Evolutionary conservation across 2,329 filamentous ascomycete species (phyloP).

Genomic region (Colletotrichum liriopes): DNA sequence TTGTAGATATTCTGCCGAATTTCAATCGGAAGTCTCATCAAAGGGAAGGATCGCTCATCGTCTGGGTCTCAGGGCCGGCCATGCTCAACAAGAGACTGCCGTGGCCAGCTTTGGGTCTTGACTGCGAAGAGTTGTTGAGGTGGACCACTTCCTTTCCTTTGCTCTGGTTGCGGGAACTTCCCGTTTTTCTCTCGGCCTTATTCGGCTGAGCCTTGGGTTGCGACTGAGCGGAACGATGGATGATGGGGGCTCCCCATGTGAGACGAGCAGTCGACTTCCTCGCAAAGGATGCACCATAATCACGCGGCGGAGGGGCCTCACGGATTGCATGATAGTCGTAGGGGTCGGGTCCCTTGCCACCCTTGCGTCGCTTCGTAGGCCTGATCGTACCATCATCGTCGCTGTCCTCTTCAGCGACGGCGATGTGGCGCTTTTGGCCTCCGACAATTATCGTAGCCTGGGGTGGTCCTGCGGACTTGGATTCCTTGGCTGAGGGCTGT

Average conservation of each 20-base stretch:
- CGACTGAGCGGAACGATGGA: neutral
- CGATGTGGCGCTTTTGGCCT: slow-evolving; percentile 12
- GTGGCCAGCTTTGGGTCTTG: neutral
- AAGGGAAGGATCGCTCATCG: neutral
- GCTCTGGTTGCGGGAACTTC: neutral
- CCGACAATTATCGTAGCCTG: neutral
- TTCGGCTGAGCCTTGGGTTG: neutral
- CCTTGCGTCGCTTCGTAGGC: slow-evolving; percentile 10
- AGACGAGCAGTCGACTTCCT: slow-evolving; percentile 32
- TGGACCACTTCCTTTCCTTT: slow-evolving; percentile 1
- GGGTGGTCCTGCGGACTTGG: neutral
- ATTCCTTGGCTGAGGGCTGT: neutral
- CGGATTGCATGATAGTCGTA: slow-evolving; percentile 9
- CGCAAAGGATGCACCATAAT: slow-evolving; percentile 27
- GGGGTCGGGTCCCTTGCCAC: neutral
- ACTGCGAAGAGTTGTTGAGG: neutral
- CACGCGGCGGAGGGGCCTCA: slow-evolving; percentile 25
- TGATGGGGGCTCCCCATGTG: slow-evolving; percentile 28
- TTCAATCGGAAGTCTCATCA: slow-evolving; percentile 48
- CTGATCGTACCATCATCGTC: slow-evolving; percentile 28
- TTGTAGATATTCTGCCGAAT: slow-evolving; percentile 52
- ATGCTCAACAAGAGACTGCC: neutral
- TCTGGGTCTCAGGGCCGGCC: neutral
- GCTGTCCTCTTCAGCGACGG: slow-evolving; percentile 6
- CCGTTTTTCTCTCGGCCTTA: neutral